Conservation (phyloP, 495 filamentous ascomycete genomes). For the Xylona heveae region DNA sequence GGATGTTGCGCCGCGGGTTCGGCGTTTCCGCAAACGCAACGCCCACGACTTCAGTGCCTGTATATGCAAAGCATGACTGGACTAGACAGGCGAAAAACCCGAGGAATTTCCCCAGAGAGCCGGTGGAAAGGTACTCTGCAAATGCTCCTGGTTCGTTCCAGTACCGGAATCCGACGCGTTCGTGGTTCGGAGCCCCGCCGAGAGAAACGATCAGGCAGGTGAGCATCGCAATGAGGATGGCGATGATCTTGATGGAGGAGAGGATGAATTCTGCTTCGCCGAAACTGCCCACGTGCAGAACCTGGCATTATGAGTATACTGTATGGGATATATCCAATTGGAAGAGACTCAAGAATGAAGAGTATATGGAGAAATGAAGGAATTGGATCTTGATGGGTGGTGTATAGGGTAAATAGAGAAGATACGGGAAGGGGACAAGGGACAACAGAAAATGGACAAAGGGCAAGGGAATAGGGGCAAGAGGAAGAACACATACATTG, state of each 20-base stretch:
- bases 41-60: background rate
- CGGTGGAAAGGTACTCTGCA: background rate
- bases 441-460: too few species aligned
- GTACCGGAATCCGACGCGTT: background rate
- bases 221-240: background rate
- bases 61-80: background rate
- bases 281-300: too few species aligned
- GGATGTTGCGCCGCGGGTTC: conserved; percentile 9
- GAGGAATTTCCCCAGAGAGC: background rate
- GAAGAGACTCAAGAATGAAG: too few species aligned
- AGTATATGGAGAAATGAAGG: too few species aligned
- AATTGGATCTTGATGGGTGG: too few species aligned
- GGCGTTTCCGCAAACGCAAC: background rate
- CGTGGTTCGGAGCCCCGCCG: conserved; percentile 1
- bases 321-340: too few species aligned
- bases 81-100: background rate
- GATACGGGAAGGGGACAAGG: too few species aligned
- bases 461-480: too few species aligned
- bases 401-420: too few species aligned
- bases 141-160: background rate
- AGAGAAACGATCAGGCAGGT: background rate
- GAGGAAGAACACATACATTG: background rate
- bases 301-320: too few species aligned
- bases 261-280: conserved; percentile 1
- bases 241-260: conserved; percentile 1